Conservation (phyloP, 169 alveolate genomes). For the Plasmodium gonderi region DNA sequence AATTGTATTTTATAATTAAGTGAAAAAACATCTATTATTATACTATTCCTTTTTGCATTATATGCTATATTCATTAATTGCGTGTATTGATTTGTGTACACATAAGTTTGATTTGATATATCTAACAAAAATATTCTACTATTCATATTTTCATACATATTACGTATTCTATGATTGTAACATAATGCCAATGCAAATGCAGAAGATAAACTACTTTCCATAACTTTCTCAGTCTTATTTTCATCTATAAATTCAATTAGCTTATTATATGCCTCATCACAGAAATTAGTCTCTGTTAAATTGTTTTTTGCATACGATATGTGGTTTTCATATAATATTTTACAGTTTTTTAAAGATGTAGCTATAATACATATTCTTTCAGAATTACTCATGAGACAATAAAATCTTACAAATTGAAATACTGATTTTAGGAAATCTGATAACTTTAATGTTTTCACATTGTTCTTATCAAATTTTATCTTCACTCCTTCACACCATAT, state of each 20-base stretch:
- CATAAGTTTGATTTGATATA: constrained; percentile 34
- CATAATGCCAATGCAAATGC: constrained; percentile 57
- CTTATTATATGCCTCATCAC: constrained; percentile 39
- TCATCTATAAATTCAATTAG: constrained; percentile 56
- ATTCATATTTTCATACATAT: constrained; percentile 57
- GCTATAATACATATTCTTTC: constrained; percentile 73
- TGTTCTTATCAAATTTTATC: constrained; percentile 62
- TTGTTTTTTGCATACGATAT: constrained; percentile 50
- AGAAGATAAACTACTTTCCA: constrained; percentile 56
- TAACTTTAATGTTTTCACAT: constrained; percentile 14
- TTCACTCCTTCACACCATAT: constrained; percentile 71
- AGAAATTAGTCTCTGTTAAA: constrained; percentile 61
- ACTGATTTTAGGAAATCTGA: constrained; percentile 39
- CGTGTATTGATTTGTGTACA: constrained; percentile 68
- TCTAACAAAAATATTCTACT: constrained; percentile 46
- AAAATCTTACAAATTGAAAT: constrained; percentile 53
- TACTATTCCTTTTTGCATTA: constrained; percentile 67
- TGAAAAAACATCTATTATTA: constrained; percentile 69
- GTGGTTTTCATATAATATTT: constrained; percentile 52
- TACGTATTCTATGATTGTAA: constrained; percentile 51
- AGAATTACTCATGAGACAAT: constrained; percentile 62
- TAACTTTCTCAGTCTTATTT: constrained; percentile 13
- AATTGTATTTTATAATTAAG: constrained; percentile 41
- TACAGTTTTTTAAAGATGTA: constrained; percentile 33
- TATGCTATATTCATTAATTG: constrained; percentile 73